These are phyloP conservation scores for Plectosphaerella cucumerina DNA, from an alignment of 2,329 filamentous ascomycete genomes.

Conservation along the genomic window DNA sequence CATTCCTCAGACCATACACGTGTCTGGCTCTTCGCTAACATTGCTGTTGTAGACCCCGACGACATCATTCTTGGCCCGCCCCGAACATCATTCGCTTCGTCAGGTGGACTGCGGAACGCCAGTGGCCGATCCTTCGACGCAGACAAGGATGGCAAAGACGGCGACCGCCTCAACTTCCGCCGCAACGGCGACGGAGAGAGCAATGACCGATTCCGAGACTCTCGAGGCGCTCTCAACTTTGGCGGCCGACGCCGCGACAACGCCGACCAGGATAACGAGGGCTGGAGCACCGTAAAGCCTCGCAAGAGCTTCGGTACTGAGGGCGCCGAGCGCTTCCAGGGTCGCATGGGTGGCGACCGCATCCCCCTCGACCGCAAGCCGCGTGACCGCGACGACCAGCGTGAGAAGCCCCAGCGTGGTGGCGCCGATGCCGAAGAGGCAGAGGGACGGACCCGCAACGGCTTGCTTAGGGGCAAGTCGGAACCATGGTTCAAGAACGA, in stretches of 20 bases:
- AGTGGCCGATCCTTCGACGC: conserved; percentile 43
- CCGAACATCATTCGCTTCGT: conserved; percentile 76
- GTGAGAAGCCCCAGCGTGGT: conserved; percentile 40
- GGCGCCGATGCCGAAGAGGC: conserved; percentile 46
- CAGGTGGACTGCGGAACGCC: conserved; percentile 51
- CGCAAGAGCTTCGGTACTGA: conserved; percentile 71
- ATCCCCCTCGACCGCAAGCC: conserved; percentile 38
- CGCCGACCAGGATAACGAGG: conserved; percentile 60
- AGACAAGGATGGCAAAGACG: conserved; percentile 49
- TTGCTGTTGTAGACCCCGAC: conserved; percentile 54
- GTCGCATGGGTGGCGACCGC: conserved; percentile 54
- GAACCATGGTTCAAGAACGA: conserved; percentile 73
- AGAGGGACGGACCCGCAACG: conserved; percentile 59
- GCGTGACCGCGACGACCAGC: conserved; percentile 50
- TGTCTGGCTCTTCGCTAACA: not conserved
- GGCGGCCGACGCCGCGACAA: conserved; percentile 49
- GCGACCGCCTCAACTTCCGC: conserved; percentile 58
- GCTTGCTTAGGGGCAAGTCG: conserved; percentile 58
- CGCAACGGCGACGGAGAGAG: conserved; percentile 48
- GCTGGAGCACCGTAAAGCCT: conserved; percentile 71
- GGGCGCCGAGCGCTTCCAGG: conserved; percentile 66
- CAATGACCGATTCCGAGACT: conserved; percentile 45
- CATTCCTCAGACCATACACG: conserved; percentile 2
- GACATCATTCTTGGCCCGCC: conserved; percentile 84
- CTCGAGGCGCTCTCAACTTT: conserved; percentile 35